These are phyloP conservation scores for Xerocomus nothofagi DNA, from an alignment of 1,284 basidiomycete genomes.

Conservation along the genomic window DNA sequence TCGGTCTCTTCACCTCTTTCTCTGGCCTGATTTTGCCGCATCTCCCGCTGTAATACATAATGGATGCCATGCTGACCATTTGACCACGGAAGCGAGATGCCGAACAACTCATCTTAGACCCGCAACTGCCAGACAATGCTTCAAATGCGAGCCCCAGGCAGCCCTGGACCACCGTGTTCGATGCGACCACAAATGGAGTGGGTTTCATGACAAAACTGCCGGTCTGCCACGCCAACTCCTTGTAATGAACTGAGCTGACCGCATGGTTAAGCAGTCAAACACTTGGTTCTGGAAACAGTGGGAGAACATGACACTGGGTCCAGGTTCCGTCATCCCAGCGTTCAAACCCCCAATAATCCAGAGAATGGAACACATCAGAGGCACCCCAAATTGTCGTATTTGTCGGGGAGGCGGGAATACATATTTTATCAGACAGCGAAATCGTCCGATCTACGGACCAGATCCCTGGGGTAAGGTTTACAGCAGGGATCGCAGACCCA, in stretches of 20 bases:
- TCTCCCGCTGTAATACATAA: constrained; percentile 18
- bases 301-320: background rate
- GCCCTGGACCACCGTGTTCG: constrained; percentile 15
- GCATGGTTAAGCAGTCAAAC: constrained; percentile 17
- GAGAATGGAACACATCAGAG: constrained; percentile 22
- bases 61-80: background rate
- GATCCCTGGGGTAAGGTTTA: constrained; percentile 18
- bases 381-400: constrained; percentile 20
- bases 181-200: constrained; percentile 13
- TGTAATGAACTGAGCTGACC: constrained; percentile 27
- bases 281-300: background rate
- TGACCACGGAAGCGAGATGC: constrained; percentile 3
- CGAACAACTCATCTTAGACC: background rate
- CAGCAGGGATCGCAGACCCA: constrained; percentile 12
- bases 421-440: constrained; percentile 1
- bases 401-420: constrained; percentile 1
- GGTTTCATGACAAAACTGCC: constrained; percentile 14
- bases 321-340: constrained; percentile 2
- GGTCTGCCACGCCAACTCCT: constrained; percentile 21
- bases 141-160: background rate
- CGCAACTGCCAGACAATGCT: constrained; percentile 4
- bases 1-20: constrained; percentile 11
- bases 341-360: constrained; percentile 1
- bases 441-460: constrained; percentile 25
- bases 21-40: background rate